phyloP scores from a whole-genome alignment of 2,329 filamentous ascomycete species.

The Achaetomium macrosporum region DNA sequence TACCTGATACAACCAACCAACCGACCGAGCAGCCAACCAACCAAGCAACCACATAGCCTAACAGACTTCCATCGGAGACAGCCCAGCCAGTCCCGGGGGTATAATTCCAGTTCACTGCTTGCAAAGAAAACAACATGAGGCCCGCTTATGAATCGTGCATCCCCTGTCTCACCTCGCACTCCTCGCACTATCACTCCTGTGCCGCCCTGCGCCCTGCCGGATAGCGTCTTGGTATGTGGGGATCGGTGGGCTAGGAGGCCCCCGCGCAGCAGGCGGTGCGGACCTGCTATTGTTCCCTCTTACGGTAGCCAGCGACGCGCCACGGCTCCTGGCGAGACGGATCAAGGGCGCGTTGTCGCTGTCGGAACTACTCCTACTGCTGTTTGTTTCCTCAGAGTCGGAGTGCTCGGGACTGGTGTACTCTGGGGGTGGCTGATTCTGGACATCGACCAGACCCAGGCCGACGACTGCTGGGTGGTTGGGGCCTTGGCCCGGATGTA shows the following conservation, averaged over 20 bases:
- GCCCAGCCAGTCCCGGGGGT: neutral
- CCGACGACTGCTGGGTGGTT: constrained; percentile 35
- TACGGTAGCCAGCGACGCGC: constrained; percentile 41
- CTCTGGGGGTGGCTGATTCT: constrained; percentile 64
- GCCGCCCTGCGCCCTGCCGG: constrained; percentile 44
- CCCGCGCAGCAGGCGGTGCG: constrained; percentile 19
- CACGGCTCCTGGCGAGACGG: constrained; percentile 44
- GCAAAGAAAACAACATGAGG: neutral
- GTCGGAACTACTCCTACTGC: constrained; percentile 46
- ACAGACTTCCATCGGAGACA: neutral
- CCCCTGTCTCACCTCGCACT: constrained; percentile 12
- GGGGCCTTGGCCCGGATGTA: constrained; percentile 25
- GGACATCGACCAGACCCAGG: constrained; percentile 48
- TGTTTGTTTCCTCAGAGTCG: constrained; percentile 38
- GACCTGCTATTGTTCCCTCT: constrained; percentile 18
- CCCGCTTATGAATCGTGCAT: neutral
- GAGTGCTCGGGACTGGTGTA: constrained; percentile 63
- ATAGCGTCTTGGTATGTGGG: constrained; percentile 78
- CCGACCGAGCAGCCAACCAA: neutral
- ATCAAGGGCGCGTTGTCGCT: constrained; percentile 51
- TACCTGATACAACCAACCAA: neutral
- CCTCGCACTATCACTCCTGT: constrained; percentile 38
- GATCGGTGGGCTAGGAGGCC: constrained; percentile 56
- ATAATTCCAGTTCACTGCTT: neutral
- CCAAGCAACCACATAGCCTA: neutral